These are phyloP conservation scores for Microthlaspi erraticum DNA, from an alignment of 345 rosid species.

Conservation along the genomic window DNA sequence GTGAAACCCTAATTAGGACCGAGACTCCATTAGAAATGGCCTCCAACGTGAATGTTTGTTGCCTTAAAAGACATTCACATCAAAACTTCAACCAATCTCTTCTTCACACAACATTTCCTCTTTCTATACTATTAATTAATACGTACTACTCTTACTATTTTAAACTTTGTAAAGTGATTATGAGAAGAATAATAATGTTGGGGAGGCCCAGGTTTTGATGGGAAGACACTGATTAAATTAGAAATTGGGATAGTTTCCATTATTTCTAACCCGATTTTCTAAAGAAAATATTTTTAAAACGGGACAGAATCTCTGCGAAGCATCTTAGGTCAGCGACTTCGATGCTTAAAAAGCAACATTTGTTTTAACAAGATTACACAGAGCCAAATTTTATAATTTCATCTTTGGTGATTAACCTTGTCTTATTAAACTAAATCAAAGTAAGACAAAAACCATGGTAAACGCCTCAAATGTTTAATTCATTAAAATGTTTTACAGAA, in stretches of 20 bases:
- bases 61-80: conserved; percentile 63
- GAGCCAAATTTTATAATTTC: not conserved
- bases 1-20: conserved; percentile 53
- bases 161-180: conserved; percentile 28
- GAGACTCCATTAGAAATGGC: conserved; percentile 53
- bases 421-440: conserved; percentile 38
- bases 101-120: conserved; percentile 34
- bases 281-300: not conserved
- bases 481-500: not conserved
- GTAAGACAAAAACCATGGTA: conserved; percentile 32
- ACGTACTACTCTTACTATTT: conserved; percentile 5
- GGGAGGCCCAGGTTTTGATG: conserved; percentile 42
- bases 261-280: conserved; percentile 9
- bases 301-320: conserved; percentile 48
- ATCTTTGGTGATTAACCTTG: conserved; percentile 34
- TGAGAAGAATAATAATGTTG: conserved; percentile 39
- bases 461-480: conserved; percentile 22
- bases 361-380: conserved; percentile 34
- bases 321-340: conserved; percentile 49
- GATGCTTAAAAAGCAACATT: conserved; percentile 44
- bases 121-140: conserved; percentile 28
- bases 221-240: conserved; percentile 35
- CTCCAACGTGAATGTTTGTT: conserved; percentile 77
- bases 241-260: conserved; percentile 17
- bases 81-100: conserved; percentile 53